phyloP scores from a whole-genome alignment of 148 eudicot genomes.

The Agrostemma githago region DNA sequence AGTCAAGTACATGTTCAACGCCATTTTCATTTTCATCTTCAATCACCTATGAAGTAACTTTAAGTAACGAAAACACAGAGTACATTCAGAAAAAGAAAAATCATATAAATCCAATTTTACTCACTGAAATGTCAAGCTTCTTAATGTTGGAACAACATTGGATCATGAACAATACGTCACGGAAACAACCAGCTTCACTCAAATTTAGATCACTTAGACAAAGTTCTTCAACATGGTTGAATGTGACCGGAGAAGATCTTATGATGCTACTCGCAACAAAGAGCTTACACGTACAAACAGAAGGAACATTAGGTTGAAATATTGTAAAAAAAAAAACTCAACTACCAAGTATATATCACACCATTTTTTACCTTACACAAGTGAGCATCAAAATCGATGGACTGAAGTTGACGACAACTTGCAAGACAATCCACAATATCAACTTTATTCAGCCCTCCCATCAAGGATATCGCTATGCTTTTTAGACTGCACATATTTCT shows the following conservation, averaged over 20 bases:
- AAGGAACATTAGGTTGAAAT: not conserved
- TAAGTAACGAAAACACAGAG: too few relatives aligned
- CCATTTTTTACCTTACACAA: too few relatives aligned
- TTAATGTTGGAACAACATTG: not conserved
- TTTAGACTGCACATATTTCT: not conserved
- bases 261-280: slow-evolving; percentile 1
- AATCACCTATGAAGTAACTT: not conserved
- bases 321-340: not conserved
- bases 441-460: not conserved
- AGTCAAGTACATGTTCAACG: not conserved
- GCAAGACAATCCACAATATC: not conserved
- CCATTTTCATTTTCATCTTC: not conserved
- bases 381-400: not conserved
- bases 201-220: not conserved
- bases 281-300: not conserved
- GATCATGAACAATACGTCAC: not conserved
- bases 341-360: too few relatives aligned
- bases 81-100: too few relatives aligned
- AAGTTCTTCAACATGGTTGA: not conserved
- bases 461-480: not conserved
- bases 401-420: slow-evolving; percentile 1
- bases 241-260: not conserved
- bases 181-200: not conserved
- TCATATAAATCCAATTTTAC: not conserved
- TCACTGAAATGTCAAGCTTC: not conserved